Percentiles rank a stretch among this genome's conserved stretches.
Evolutionary conservation across 345 rosid genomes (phyloP).

Genomic region (Salix dunnii): DNA sequence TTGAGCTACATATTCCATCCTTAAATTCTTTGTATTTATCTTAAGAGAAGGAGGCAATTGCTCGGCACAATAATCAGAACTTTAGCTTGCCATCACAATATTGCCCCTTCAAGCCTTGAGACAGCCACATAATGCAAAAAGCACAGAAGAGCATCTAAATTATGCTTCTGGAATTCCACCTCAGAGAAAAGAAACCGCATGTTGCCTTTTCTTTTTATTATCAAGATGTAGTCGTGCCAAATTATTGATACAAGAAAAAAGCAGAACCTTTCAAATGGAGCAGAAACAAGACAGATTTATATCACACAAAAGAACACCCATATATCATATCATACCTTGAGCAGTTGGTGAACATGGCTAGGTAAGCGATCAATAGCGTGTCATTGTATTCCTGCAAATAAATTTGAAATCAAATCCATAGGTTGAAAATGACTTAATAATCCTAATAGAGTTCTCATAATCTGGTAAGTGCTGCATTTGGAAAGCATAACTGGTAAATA

Average conservation of each 20-base stretch:
- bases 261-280: not conserved
- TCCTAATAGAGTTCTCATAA: too few species aligned
- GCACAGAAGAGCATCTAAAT: not conserved
- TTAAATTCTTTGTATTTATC: not conserved
- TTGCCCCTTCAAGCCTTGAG: not conserved
- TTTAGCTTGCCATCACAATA: not conserved
- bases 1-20: not conserved
- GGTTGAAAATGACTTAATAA: not conserved
- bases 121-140: not conserved
- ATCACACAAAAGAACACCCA: not conserved
- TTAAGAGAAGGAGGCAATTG: not conserved
- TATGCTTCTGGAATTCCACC: not conserved
- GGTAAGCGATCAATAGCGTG: slow-evolving; percentile 73
- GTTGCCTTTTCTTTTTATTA: not conserved
- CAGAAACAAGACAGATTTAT: not conserved
- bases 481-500: too few species aligned
- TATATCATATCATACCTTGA: slow-evolving; percentile 51
- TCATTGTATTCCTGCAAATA: slow-evolving; percentile 79
- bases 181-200: not conserved
- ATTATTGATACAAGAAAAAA: not conserved
- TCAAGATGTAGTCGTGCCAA: not conserved
- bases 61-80: not conserved
- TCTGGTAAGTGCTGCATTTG: too few species aligned
- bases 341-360: slow-evolving; percentile 92
- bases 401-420: not conserved